Percentiles rank a stretch among this genome's conserved stretches.
These are phyloP conservation scores for Tylopilus sp. DNA, from an alignment of 1,284 basidiomycete species.

Conservation along the genomic window DNA sequence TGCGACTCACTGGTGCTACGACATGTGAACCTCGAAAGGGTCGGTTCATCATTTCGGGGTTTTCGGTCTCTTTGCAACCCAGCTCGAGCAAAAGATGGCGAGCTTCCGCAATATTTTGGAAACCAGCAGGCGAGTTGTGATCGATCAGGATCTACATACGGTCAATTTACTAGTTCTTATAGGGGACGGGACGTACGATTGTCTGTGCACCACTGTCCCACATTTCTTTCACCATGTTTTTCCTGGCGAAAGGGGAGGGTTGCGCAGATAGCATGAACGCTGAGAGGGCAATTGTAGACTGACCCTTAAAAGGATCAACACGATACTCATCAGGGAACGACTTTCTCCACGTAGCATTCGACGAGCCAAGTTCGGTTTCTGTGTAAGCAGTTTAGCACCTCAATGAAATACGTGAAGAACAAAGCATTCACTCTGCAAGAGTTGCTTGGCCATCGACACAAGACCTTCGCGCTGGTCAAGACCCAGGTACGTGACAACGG, in stretches of 20 bases:
- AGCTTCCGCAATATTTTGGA: slow-evolving; percentile 79
- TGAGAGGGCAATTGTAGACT: slow-evolving; percentile 69
- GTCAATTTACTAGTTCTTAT: slow-evolving; percentile 12
- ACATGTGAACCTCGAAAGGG: slow-evolving; percentile 64
- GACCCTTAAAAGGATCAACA: slow-evolving; percentile 37
- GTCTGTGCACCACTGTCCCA: slow-evolving; percentile 86
- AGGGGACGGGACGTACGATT: slow-evolving; percentile 48
- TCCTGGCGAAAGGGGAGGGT: slow-evolving; percentile 56
- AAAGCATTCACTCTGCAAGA: slow-evolving; percentile 47
- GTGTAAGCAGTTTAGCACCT: slow-evolving; percentile 11
- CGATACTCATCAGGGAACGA: slow-evolving; percentile 47
- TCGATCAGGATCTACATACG: slow-evolving; percentile 75
- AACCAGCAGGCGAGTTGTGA: slow-evolving; percentile 72
- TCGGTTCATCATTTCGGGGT: slow-evolving; percentile 37
- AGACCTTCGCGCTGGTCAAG: slow-evolving; percentile 71
- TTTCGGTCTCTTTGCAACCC: slow-evolving; percentile 55
- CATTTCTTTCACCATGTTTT: slow-evolving; percentile 72
- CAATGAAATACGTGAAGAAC: slow-evolving; percentile 1
- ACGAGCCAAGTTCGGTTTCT: slow-evolving; percentile 47
- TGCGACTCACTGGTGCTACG: slow-evolving; percentile 66
- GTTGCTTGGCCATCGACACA: slow-evolving; percentile 56
- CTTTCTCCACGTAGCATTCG: slow-evolving; percentile 53
- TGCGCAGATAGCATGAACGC: slow-evolving; percentile 82
- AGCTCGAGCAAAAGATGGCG: slow-evolving; percentile 71
- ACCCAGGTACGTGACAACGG: slow-evolving; percentile 55